Base-by-base conservation (phyloP, 257 asterid species). In the Penstemon eatonii region DNA sequence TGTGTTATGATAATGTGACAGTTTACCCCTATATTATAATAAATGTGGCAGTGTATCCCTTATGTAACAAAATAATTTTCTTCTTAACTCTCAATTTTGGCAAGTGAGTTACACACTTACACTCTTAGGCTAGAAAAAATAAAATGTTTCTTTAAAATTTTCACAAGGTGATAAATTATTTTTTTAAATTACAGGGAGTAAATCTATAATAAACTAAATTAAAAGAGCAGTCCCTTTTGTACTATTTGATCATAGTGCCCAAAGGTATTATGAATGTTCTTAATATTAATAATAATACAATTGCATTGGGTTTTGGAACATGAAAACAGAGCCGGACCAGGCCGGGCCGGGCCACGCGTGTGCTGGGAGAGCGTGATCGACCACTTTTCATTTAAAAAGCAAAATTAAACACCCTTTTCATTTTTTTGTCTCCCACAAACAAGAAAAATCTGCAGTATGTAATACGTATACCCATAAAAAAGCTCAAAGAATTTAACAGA, bases 291-390 rank as follows among this genome's bases (percentile, higher is more conserved):
- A 55, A 46, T 5, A 43, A 63, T 43, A 63, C 39, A 13, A 66
- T 56, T 64, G 78, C 80, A 60, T 86, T 62, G 85, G 85, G 72
- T 55, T 72, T 81, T 64, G 84, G 71, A 78, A 80, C 66, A 63
- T 41, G 71, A 76, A 73, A 71, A 63, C 67, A 65, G 60, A 39
- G 77, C 41, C 66, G 45, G 73, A 13, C 73, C 8, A 57, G 11
- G 37, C 49, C 18, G 18, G 18, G 18, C 9, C 65, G 66, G 70
- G 71, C 75, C 86, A 81, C 85, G 89, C 88, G 87, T 87, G 91
- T 63, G 64, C 57, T 79, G 79, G 87, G 78, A 67, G 76, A 81
- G 85, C 87, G 85, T 81, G 85, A 82, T 85, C 58, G 66, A 15
- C 18, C 18, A 15, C 18, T 60, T 76, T 73, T 71, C 54, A 45